Evolutionary conservation across 768 basidiomycete genomes (phyloP).

Genomic region (Suillus bovinus): DNA sequence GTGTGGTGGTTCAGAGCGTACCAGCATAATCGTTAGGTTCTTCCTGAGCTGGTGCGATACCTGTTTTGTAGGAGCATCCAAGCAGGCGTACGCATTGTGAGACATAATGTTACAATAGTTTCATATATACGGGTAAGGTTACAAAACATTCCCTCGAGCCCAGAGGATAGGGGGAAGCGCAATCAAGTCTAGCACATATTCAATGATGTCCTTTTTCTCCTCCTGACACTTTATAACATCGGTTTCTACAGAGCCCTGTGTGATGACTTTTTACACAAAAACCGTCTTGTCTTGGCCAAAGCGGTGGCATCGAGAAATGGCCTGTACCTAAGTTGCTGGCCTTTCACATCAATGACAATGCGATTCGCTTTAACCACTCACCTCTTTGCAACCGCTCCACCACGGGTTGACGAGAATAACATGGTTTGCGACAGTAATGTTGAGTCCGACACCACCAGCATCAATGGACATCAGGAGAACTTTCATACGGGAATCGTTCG

Average conservation of each 20-base stretch:
- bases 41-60: background rate
- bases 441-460: conserved; percentile 5
- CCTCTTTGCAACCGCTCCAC: background rate
- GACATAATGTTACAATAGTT: background rate
- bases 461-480: conserved; percentile 2
- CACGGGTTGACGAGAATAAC: conserved; percentile 1
- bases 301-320: background rate
- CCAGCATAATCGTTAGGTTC: background rate
- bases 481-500: background rate
- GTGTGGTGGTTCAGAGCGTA: background rate
- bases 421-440: conserved; percentile 3
- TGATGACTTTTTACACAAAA: background rate
- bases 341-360: background rate
- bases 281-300: conserved; percentile 4
- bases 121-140: background rate
- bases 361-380: background rate
- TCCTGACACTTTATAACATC: background rate
- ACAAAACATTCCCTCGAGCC: background rate
- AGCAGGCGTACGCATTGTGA: background rate
- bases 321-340: background rate
- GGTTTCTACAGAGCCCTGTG: background rate
- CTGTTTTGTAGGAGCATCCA: background rate
- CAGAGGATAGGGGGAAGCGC: background rate
- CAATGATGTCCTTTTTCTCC: background rate
- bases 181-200: background rate